These are phyloP conservation scores for Malus hybrid DNA, from an alignment of 331 rosid species.

Conservation along the genomic window DNA sequence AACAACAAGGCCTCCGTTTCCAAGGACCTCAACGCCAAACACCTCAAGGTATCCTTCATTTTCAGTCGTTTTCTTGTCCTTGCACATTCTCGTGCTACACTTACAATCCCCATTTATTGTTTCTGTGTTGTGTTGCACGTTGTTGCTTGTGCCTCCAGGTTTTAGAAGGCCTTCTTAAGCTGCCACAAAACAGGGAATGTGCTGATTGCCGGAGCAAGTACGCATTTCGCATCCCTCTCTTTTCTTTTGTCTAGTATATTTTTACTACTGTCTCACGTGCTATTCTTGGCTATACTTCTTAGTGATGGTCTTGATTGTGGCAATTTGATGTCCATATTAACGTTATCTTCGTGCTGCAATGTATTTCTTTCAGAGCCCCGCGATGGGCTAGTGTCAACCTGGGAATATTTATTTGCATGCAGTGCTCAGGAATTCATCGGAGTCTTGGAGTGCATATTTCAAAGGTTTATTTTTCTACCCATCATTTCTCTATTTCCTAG, in stretches of 20 bases:
- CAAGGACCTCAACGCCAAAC: conserved; percentile 80
- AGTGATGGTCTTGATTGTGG: background rate
- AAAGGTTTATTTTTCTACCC: conserved; percentile 38
- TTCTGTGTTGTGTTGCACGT: background rate
- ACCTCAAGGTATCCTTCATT: conserved; percentile 41
- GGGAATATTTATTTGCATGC: conserved; percentile 91
- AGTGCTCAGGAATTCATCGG: conserved; percentile 94
- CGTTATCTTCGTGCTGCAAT: background rate
- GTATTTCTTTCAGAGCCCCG: conserved; percentile 62
- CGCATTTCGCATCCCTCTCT: conserved; percentile 12
- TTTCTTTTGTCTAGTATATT: conserved; percentile 1
- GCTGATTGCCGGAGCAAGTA: conserved; percentile 88
- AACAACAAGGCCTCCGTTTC: conserved; percentile 70
- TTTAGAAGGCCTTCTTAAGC: conserved; percentile 72
- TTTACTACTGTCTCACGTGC: conserved; percentile 1
- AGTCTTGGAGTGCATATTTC: conserved; percentile 97
- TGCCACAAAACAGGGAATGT: conserved; percentile 77
- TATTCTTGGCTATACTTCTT: background rate
- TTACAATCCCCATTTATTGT: background rate
- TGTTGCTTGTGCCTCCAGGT: conserved; percentile 42
- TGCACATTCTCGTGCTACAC: background rate
- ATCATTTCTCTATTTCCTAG: background rate
- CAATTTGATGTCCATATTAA: background rate
- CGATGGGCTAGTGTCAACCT: conserved; percentile 97
- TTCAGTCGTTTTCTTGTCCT: background rate